Evolutionary conservation across 805 yeast genomes (phyloP).

Genomic region (Myxozyma vanderwaltii): DNA sequence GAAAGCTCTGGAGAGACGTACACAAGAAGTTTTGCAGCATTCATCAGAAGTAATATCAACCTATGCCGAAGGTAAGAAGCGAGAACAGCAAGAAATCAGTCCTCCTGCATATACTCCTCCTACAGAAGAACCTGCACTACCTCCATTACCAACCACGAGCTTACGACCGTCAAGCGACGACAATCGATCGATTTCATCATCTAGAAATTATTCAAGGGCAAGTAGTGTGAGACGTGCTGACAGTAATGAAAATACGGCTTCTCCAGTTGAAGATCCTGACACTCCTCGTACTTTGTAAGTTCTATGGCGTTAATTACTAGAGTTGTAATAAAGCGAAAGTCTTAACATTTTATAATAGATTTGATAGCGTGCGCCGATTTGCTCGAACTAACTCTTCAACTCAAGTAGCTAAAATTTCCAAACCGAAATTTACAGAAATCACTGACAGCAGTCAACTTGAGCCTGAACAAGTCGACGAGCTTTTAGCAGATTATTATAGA

Average conservation of each 20-base stretch:
- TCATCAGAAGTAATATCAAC: constrained; percentile 23
- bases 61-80: constrained; percentile 15
- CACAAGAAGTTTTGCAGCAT: constrained; percentile 26
- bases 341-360: constrained; percentile 3
- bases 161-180: neutral
- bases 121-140: neutral
- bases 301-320: neutral
- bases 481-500: constrained; percentile 45
- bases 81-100: constrained; percentile 7
- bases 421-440: constrained; percentile 13
- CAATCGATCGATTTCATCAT: neutral
- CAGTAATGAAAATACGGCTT: neutral
- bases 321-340: too few species aligned
- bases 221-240: constrained; percentile 8
- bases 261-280: neutral
- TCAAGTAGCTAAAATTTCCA: constrained; percentile 9
- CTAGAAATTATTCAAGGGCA: constrained; percentile 1
- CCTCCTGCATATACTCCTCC: neutral
- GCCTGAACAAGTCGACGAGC: constrained; percentile 42
- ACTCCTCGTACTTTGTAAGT: constrained; percentile 11
- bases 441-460: constrained; percentile 41
- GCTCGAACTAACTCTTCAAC: constrained; percentile 5
- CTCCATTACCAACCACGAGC: neutral
- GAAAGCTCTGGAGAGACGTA: constrained; percentile 22
- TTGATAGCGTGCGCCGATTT: constrained; percentile 21